Evolutionary conservation across 805 yeast species (phyloP).

Genomic region (Kurtzmaniella cleridarum): DNA sequence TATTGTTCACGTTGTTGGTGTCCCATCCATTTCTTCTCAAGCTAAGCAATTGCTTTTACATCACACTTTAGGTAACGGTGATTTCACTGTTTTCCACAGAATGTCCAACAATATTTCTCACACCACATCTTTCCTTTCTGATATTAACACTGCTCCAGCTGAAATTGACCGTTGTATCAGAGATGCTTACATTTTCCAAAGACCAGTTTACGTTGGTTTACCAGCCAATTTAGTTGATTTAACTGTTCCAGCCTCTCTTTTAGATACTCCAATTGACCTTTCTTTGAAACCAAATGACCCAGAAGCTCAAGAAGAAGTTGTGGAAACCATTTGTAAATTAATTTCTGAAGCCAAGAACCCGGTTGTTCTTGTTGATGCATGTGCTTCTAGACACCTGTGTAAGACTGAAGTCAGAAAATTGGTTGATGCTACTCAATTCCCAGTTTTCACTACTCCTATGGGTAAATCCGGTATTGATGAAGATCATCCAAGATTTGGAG

Average conservation of each 20-base stretch:
- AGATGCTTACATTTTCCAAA: conserved; percentile 32
- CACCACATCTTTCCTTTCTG: conserved; percentile 32
- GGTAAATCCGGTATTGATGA: conserved; percentile 36
- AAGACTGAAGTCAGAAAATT: conserved; percentile 27
- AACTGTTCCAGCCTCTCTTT: conserved; percentile 28
- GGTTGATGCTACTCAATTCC: conserved; percentile 35
- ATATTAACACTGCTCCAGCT: conserved; percentile 28
- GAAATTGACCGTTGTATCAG: conserved; percentile 37
- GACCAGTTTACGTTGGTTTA: conserved; percentile 37
- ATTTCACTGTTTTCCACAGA: conserved; percentile 36
- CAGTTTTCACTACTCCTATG: conserved; percentile 37
- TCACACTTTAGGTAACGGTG: conserved; percentile 41
- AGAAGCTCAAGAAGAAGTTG: conserved; percentile 33
- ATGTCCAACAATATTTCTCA: conserved; percentile 34
- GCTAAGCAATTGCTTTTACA: conserved; percentile 39
- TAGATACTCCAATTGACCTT: conserved; percentile 32
- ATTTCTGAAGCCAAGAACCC: conserved; percentile 27
- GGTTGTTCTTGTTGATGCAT: conserved; percentile 34
- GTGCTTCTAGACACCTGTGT: conserved; percentile 35
- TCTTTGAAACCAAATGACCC: conserved; percentile 27
- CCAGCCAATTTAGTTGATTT: conserved; percentile 36
- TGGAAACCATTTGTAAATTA: conserved; percentile 22
- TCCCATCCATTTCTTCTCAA: conserved; percentile 33
- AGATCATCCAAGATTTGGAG: conserved; percentile 32
- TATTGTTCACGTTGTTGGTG: conserved; percentile 34